Evolutionary conservation across 2,329 filamentous ascomycete species (phyloP), one percentile per base, ranked within the genome.

Genomic region (Penicillium sp.): DNA sequence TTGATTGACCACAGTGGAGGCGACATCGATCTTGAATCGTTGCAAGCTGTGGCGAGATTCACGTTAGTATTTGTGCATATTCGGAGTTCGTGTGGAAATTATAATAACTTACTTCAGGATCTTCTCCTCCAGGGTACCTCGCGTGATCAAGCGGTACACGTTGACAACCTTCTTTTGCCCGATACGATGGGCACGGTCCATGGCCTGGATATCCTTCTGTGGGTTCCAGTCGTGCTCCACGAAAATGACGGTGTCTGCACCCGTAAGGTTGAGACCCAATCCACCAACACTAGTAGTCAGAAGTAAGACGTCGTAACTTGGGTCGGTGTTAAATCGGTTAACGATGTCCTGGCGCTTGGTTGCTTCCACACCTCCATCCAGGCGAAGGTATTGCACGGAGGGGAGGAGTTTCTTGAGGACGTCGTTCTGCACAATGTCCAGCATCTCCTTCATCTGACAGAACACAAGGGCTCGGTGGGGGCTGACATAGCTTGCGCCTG

Each of bases 161-260:
- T 99, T 99, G 65, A 99, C 94, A 37, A 97, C 94, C 83, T 97
- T 99, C 85, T 99, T 99, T 79, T 99, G 94, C 2, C 94, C 94
- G 67, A 99, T 97, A 66, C 94, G 88, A 80, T 99, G 94, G 9
- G 94, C 94, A 58, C 94, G 91, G 72, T 99, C 94, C 94, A 99
- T 99, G 64, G 94, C 94, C 72, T 99, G 94, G 64, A 99, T 85
- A 75, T 99, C 94, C 75, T 96, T 96, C 72, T 99, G 94, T 32
- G 94, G 94, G 72, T 99, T 99, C 94, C 94, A 99, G 75, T 99
- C 94, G 75, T 99, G 95, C 76, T 99, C 94, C 31, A 99, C 95
- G 69, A 99, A 99, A 66, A 99, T 99, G 73, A 99, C 94, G 0
- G 94, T 99, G 75, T 99, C 94, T 4, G 94, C 94, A 64, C 94